These are phyloP conservation scores for Platanus orientalis DNA, from an alignment of 164 flowering plant species.

Conservation along the genomic window DNA sequence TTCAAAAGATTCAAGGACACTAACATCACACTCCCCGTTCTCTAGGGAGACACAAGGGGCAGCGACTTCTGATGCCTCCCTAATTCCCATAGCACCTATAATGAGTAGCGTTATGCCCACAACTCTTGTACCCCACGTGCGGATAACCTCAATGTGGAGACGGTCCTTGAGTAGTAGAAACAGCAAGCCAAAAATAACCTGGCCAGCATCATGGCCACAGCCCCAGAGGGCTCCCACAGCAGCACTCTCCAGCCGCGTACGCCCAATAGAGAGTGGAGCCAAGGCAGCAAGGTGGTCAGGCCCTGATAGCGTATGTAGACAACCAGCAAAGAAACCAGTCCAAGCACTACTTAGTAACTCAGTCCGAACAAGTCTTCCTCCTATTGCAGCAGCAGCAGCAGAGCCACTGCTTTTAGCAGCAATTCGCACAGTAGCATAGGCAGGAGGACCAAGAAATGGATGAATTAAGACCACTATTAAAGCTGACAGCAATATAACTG, in stretches of 20 bases:
- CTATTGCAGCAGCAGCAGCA: slow-evolving; percentile 35
- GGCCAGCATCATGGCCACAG: slow-evolving; percentile 87
- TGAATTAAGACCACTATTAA: slow-evolving; percentile 29
- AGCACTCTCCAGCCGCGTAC: slow-evolving; percentile 60
- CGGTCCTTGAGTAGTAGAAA: slow-evolving; percentile 61
- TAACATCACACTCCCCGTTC: slow-evolving; percentile 54
- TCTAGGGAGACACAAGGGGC: slow-evolving; percentile 54
- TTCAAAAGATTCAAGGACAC: slow-evolving; percentile 32
- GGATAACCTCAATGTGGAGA: slow-evolving; percentile 59
- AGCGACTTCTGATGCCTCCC: slow-evolving; percentile 61
- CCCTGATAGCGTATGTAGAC: slow-evolving; percentile 73
- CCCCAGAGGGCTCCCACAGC: slow-evolving; percentile 84
- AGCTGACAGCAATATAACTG: slow-evolving; percentile 39
- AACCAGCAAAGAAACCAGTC: slow-evolving; percentile 83
- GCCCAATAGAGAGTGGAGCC: slow-evolving; percentile 78
- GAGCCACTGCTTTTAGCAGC: slow-evolving; percentile 15
- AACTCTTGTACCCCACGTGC: slow-evolving; percentile 73
- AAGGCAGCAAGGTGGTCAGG: slow-evolving; percentile 83
- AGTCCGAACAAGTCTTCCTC: slow-evolving; percentile 34
- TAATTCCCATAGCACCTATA: slow-evolving; percentile 72
- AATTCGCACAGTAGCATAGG: slow-evolving; percentile 49
- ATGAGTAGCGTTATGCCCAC: slow-evolving; percentile 65
- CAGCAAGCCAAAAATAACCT: slow-evolving; percentile 56
- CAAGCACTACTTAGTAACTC: slow-evolving; percentile 63
- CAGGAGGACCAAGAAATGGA: slow-evolving; percentile 51